phyloP scores from a whole-genome alignment of 805 yeast species.

The Cyberlindnera lachancei region DNA sequence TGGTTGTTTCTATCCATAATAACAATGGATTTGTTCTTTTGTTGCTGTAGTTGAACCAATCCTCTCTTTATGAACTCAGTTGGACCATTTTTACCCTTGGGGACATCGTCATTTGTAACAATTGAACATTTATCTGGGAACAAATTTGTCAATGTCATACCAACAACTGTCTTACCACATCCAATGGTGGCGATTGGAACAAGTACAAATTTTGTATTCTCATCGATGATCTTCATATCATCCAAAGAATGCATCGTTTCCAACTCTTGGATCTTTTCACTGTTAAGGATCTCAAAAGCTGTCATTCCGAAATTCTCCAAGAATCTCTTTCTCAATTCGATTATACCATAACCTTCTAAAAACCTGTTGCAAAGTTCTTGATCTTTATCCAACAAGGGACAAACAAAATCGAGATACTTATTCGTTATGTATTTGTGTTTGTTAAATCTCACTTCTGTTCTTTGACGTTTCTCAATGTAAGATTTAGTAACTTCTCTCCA shows the following conservation, averaged over 20 bases:
- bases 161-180: constrained; percentile 88
- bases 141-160: constrained; percentile 47
- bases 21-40: constrained; percentile 41
- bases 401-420: constrained; percentile 63
- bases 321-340: constrained; percentile 62
- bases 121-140: constrained; percentile 57
- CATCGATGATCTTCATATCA: constrained; percentile 27
- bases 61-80: constrained; percentile 41
- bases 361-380: constrained; percentile 40
- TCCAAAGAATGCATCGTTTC: constrained; percentile 33
- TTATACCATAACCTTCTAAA: constrained; percentile 58
- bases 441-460: constrained; percentile 31
- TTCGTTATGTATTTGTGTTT: constrained; percentile 55
- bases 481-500: constrained; percentile 80
- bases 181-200: constrained; percentile 89
- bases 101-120: constrained; percentile 75
- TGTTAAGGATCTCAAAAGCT: constrained; percentile 51
- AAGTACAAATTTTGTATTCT: constrained; percentile 47
- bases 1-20: constrained; percentile 83
- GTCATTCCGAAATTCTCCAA: constrained; percentile 43
- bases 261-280: constrained; percentile 31
- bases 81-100: constrained; percentile 36
- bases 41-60: constrained; percentile 30
- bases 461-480: constrained; percentile 29
- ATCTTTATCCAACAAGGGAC: constrained; percentile 43